phyloP scores from a whole-genome alignment of 495 filamentous ascomycete species.

The Poronia punctata region DNA sequence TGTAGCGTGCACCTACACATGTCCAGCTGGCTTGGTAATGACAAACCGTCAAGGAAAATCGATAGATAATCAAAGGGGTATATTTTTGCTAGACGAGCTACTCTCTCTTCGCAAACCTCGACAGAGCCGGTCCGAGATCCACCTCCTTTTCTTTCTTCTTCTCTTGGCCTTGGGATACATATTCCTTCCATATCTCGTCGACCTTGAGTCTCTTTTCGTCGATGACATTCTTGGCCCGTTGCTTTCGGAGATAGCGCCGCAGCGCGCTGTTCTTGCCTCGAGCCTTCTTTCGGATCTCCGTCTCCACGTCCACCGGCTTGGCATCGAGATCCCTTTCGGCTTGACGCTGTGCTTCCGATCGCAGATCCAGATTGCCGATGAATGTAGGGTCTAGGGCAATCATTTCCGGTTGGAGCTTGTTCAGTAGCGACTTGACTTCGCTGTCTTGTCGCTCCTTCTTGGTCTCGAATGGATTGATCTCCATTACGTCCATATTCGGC shows the following conservation, averaged over 20 bases:
- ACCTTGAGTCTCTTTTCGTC: constrained; percentile 65
- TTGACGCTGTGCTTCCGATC: constrained; percentile 63
- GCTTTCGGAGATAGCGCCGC: constrained; percentile 83
- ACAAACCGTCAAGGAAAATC: no score
- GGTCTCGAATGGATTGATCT: constrained; percentile 95
- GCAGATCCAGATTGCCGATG: constrained; percentile 76
- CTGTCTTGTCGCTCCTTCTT: constrained; percentile 84
- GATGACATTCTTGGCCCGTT: constrained; percentile 80
- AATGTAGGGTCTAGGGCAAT: constrained; percentile 88
- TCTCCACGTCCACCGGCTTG: constrained; percentile 63
- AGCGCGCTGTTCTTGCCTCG: constrained; percentile 88
- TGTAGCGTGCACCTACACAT: no score
- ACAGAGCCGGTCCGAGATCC: constrained; percentile 39
- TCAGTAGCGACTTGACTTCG: constrained; percentile 82
- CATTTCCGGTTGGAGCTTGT: constrained; percentile 96
- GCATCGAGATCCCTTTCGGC: constrained; percentile 70
- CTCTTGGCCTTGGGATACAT: constrained; percentile 32
- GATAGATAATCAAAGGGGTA: constrained; percentile 7
- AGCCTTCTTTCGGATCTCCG: constrained; percentile 61
- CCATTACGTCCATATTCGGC: constrained; percentile 90
- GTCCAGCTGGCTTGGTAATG: no score
- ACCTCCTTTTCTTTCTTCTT: constrained; percentile 35
- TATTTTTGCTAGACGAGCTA: constrained; percentile 18
- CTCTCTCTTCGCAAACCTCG: constrained; percentile 41
- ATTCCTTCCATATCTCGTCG: constrained; percentile 42